Conservation (phyloP, 2,329 filamentous ascomycete species). For the Fusarium foetens region DNA sequence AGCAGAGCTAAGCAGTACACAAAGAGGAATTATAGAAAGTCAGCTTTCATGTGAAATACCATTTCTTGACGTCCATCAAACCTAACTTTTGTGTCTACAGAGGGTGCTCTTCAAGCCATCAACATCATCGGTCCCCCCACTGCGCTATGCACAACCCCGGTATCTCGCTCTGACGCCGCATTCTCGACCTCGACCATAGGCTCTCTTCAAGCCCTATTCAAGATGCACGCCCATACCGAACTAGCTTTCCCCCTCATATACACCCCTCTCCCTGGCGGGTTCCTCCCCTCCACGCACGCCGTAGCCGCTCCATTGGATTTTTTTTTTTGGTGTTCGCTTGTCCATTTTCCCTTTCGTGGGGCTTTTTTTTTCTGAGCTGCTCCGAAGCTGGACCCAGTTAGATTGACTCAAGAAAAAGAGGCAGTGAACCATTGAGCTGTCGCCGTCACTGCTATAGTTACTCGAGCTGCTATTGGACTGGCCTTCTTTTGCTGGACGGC, state of each 20-base stretch:
- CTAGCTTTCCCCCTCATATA: slow-evolving; percentile 24
- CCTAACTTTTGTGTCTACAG: background rate
- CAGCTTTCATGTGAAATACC: slow-evolving; percentile 31
- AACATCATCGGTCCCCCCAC: slow-evolving; percentile 34
- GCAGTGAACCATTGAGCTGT: slow-evolving; percentile 21
- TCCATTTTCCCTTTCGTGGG: slow-evolving; percentile 35
- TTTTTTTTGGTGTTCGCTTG: slow-evolving; percentile 23
- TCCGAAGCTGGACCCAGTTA: slow-evolving; percentile 37
- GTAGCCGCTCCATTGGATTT: slow-evolving; percentile 44
- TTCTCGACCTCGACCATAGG: background rate
- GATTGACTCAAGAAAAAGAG: slow-evolving; percentile 33
- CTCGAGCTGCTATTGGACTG: slow-evolving; percentile 31
- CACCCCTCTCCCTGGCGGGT: slow-evolving; percentile 31
- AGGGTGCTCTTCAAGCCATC: slow-evolving; percentile 15
- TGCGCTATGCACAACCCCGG: slow-evolving; percentile 26
- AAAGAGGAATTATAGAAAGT: background rate
- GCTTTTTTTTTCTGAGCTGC: slow-evolving; percentile 27
- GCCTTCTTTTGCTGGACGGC: slow-evolving; percentile 11
- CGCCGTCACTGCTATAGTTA: background rate
- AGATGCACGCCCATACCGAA: slow-evolving; percentile 16
- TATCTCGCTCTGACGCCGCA: slow-evolving; percentile 17
- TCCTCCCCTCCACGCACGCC: slow-evolving; percentile 22
- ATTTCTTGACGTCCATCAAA: slow-evolving; percentile 18
- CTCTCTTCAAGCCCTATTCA: slow-evolving; percentile 32
- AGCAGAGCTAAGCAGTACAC: background rate